Evolutionary conservation across 2,329 filamentous ascomycete genomes (phyloP), one percentile per base, ranked within the genome.

Genomic region (Verticillium longisporum): DNA sequence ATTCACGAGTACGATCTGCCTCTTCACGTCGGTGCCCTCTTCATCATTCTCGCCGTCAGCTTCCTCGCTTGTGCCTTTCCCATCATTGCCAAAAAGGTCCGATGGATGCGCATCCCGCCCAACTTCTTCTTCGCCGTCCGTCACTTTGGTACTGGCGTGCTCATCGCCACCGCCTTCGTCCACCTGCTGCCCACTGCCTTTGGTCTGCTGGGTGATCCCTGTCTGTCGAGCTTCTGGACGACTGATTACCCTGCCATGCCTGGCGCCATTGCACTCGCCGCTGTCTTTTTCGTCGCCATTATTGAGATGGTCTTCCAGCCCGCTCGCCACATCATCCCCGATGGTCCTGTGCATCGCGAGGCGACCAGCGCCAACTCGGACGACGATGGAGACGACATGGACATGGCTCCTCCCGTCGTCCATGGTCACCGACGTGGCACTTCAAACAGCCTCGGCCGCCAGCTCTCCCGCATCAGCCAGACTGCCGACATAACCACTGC

Each of bases 121-220:
- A 73, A 72, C 56, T 80, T 85, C 72, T 82, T 86, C 73, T 85
- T 86, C 69, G 72, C 77, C 58, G 80, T 84, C 57, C 80, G 83
- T 64, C 88, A 91, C 77, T 91, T 91, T 67, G 89, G 90, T 67
- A 94, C 90, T 9, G 90, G 90, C 61, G 91, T 95, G 21, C 79
- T 84, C 36, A 81, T 87, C 55, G 85, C 91, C 32, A 94, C 90
- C 1, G 90, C 91, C 59, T 94, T 95, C 68, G 89, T 93, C 34
- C 90, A 93, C 76, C 77, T 88, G 36, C 81, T 88, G 9, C 87
- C 85, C 55, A 89, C 84, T 2, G 87, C 87, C 5, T 90, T 90
- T 65, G 70, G 78, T 59, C 86, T 84, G 7, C 78, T 88, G 11
- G 85, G 80, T 50, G 78, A 88, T 66, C 85, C 84, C 11, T 90